Base-by-base conservation (phyloP, 2,329 filamentous ascomycete genomes). In the Metarhizium brunneum region DNA sequence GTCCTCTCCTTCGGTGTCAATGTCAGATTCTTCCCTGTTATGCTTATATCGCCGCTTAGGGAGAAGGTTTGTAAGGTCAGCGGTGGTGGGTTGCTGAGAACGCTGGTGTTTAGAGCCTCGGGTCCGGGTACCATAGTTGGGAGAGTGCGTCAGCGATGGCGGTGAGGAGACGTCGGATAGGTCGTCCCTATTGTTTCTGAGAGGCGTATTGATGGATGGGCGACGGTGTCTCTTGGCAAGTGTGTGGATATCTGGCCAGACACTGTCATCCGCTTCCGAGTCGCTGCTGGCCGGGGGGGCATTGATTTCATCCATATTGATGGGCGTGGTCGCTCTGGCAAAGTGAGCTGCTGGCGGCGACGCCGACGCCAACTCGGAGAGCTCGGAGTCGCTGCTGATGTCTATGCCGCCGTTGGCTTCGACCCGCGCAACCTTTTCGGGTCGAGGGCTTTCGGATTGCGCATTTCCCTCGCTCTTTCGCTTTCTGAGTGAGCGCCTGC, bases 91-190 rank as follows among this genome's bases (percentile, higher is more conserved):
- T 54, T 77, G 75, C 4, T 72, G 68, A 4, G 69, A 71, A 7
- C 64, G 65, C 48, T 73, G 73, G 50, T 65, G 66, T 38, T 68
- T 63, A 59, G 61, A 69, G 1, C 66, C 65, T 59, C 72, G 59
- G 50, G 58, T 53, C 42, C 64, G 60, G 20, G 61, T 60, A 1
- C 68, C 66, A 57, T 73, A 77, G 61, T 86, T 85, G 36, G 84
- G 84, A 0, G 84, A 87, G 63, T 86, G 83, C 4, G 83, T 87
- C 4, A 87, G 72, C 0, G 84, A 86, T 0, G 84, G 84, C 0
- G 83, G 84, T 2, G 83, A 86, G 2, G 84, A 86, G 11, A 82
- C 70, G 49, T 82, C 76, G 0, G 80, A 83, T n/a, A 72, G 60
- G 58, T 74, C 68, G 48, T 56, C 57, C 49, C 11, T 20, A 32